Evolutionary conservation across 2,329 filamentous ascomycete genomes (phyloP), one percentile per base, ranked within the genome.

Genomic region (Colletotrichum falcatum): DNA sequence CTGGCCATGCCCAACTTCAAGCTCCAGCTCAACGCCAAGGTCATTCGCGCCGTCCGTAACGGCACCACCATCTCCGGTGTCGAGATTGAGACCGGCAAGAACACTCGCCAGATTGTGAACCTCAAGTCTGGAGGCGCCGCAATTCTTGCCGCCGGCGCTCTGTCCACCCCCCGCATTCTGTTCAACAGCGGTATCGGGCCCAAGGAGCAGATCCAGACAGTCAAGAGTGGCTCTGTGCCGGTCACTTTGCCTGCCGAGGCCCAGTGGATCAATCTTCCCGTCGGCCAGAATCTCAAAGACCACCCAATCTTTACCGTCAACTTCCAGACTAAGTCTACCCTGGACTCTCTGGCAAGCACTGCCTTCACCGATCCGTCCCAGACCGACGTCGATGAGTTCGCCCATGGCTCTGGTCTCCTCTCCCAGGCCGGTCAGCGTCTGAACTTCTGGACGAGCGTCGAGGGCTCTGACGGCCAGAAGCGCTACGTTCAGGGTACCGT

Each of bases 161-260:
- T 74, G 20, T 73, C 73, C 14, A 71, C 66, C 48, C 71, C 71
- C 6, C 85, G 88, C 44, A 76, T 91, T 1, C 83, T 91, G 9
- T 87, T 88, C 74, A 83, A 89, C 3, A 87, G 83, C 28, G 89
- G 89, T 35, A 81, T 91, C 39, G 89, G 89, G 1, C 84, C 85
- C 2, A 73, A 74, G 16, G 76, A 80, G 0, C 83, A 89, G 58
- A 81, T 91, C 2, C 69, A 81, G 20, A 78, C 79, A 5, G 81
- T 85, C 66, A 77, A 79, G 87, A 2, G 87, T 87, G 0, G 88
- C 26, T 61, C 65, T 12, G 16, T 58, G 16, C 61, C 56, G 87
- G 28, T 73, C 12, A 63, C 61, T 23, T 73, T 78, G 3, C 75
- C 76, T 6, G 53, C 73, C 9, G 64, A 74, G 71, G 67, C 72